Evolutionary conservation across 331 rosid genomes (phyloP).

Genomic region (Malus hybrid): DNA sequence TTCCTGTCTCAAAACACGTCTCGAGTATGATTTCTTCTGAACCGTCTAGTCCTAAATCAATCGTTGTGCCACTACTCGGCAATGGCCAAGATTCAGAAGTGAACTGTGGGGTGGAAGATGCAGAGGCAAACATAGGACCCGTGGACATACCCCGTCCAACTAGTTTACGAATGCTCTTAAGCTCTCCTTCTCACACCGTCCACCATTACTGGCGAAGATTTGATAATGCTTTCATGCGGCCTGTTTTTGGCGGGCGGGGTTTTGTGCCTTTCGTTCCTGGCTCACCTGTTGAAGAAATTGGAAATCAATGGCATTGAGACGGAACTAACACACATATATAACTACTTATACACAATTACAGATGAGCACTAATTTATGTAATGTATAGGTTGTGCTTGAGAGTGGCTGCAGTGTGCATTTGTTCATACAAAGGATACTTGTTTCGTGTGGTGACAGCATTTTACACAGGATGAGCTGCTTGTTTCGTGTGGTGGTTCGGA

Average conservation of each 20-base stretch:
- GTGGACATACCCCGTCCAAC: constrained; percentile 26
- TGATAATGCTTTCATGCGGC: constrained; percentile 81
- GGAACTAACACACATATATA: not conserved
- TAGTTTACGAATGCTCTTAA: constrained; percentile 52
- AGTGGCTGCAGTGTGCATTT: constrained; percentile 30
- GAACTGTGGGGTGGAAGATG: not conserved
- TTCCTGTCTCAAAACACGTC: constrained; percentile 50
- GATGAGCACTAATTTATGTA: constrained; percentile 14
- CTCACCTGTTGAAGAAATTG: constrained; percentile 57
- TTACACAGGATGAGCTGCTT: constrained; percentile 10
- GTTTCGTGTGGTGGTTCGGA: constrained; percentile 16
- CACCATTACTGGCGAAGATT: constrained; percentile 90
- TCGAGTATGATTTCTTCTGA: constrained; percentile 41
- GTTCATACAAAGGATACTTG: constrained; percentile 19
- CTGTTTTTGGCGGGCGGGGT: constrained; percentile 87
- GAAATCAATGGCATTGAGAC: constrained; percentile 35
- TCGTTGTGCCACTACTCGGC: constrained; percentile 53
- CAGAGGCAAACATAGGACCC: constrained; percentile 23
- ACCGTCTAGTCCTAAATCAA: constrained; percentile 60
- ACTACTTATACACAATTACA: not conserved
- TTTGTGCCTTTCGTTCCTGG: constrained; percentile 82
- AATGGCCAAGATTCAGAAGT: constrained; percentile 27
- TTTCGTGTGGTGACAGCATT: not conserved
- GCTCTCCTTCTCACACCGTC: constrained; percentile 49
- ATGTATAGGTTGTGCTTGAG: constrained; percentile 18